Evolutionary conservation across 1,284 basidiomycete genomes (phyloP).

Genomic region (Peniophora sp.): DNA sequence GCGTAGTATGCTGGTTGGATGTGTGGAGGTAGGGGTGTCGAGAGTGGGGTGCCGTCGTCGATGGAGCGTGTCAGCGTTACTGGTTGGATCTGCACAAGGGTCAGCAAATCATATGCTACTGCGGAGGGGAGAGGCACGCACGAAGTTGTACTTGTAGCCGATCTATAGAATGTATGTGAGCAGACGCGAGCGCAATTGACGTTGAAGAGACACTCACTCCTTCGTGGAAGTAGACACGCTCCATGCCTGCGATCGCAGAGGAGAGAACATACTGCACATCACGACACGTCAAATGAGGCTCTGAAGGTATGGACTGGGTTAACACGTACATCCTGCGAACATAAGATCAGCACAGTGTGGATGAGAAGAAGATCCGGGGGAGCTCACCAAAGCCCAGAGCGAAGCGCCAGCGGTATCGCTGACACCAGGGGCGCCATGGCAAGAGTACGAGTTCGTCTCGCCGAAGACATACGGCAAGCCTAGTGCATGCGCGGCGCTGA

Average conservation of each 20-base stretch:
- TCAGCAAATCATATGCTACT: background rate
- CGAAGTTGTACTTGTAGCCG: conserved; percentile 38
- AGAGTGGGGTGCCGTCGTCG: conserved; percentile 39
- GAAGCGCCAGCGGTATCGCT: conserved; percentile 66
- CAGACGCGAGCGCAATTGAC: too few species aligned
- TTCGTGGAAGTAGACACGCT: conserved; percentile 31
- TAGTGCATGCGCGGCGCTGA: conserved; percentile 33
- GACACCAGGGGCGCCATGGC: conserved; percentile 56
- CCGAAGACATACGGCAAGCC: conserved; percentile 56
- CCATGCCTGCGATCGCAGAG: conserved; percentile 28
- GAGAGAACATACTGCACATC: conserved; percentile 44
- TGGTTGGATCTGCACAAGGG: conserved; percentile 42
- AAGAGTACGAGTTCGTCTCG: conserved; percentile 26
- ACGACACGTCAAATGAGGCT: too few species aligned
- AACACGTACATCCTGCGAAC: too few species aligned
- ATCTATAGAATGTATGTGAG: conserved; percentile 8
- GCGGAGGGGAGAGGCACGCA: conserved; percentile 11
- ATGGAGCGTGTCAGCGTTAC: conserved; percentile 43
- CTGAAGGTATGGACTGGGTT: too few species aligned
- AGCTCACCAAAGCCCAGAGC: conserved; percentile 47
- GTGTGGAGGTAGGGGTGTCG: conserved; percentile 40
- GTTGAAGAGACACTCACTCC: conserved; percentile 10
- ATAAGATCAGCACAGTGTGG: too few species aligned
- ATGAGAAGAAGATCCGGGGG: too few species aligned
- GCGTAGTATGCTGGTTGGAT: conserved; percentile 58